Base-by-base conservation (phyloP, 2,329 filamentous ascomycete genomes). In the Teratosphaeria viscida region DNA sequence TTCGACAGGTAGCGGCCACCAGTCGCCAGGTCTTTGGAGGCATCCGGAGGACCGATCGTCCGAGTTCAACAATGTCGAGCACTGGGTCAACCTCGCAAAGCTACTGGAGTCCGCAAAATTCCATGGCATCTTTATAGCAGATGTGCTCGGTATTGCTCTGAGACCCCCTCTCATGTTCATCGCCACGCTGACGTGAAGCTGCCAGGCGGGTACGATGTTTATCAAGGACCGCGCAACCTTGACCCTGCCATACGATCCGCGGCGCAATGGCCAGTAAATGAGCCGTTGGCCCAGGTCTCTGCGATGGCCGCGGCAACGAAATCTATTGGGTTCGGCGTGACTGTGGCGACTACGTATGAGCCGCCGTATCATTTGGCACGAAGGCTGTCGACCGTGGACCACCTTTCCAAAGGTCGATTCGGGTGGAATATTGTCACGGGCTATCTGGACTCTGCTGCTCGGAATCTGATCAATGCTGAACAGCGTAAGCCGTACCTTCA, bases 231-330 rank as follows among this genome's bases (percentile, higher is more conserved):
- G 0, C 72, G 76, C 3, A 85, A 82, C 61, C 76, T 88, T 2
- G 78, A 81, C 2, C 81, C 85, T 0, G 83, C 85, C 0, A 80
- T 87, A 56, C 70, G 78, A 0, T 82, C 83, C 0, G 86, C 83
- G 1, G 83, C 85, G 0, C 86, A 89, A 70, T 88, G 84, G 80
- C 86, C 86, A 0, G 83, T 88, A 16, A 87, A 86, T 61, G 84
- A 87, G 66, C 85, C 85, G 0, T 80, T 80, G 0, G 85, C 85
- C 66, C 81, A 83, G 2, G 84, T 86, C 58, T 79, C 79, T 2
- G 84, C 84, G 35, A 87, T 87, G 84, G 84, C 84, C n/a, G 43
- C 43, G 19, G 84, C 85, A 34, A 86, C 84, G 0, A 85, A 84
- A 71, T 83, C 84, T 56, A 73, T 87, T 2, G 76, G 78, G 0